Base-by-base conservation (phyloP, 164 flowering plant genomes). In the Dillenia suffruticosa region DNA sequence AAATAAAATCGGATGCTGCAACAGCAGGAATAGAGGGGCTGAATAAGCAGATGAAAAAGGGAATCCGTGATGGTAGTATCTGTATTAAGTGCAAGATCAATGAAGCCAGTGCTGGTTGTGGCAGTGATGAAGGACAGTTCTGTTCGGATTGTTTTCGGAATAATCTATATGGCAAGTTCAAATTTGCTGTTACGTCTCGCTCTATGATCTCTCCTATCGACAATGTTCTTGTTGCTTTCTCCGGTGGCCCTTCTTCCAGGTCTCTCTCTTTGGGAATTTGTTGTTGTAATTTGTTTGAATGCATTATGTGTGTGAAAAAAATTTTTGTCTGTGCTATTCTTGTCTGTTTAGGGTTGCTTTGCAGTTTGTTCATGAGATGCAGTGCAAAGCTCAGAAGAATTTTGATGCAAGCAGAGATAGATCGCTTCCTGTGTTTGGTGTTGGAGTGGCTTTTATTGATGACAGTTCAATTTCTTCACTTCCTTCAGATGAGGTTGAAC, bases 221-320 rank as follows among this genome's bases (percentile, higher is more conserved):
- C 62, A 84, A 83, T 1, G 85, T 95, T 32, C 97, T 95, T 54
- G 88, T 95, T 13, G 99, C 97, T 53, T 88, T 88, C 79, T 95
- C 99, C 14, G 99, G 97, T 8, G 99, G 99, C 57, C 66, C 86
- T 47, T 78, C 88, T 43, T 95, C 98, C 71, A 85, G 99, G 99
- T 94, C 57, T 49, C 40, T 54, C 32, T 56, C 17, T 59, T 9
- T n/a, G 5, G 3, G 66, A 44, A 6, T 17, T 55, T 55, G 49
- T 43, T 17, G 61, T 12, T 46, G 32, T 47, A n/a, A 19, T 9
- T 10, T 19, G 3, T 54, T 44, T 32, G 40, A 32, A 4, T 32
- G 40, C 22, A 52, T 10, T 13, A n/a, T 9, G 9, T 4, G 9
- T 52, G 12, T 16, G 2, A 26, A 52, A 52, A 16, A 10, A 16